Conservation (phyloP, 805 yeast species). For the Cyberlindnera galapagoensis region DNA sequence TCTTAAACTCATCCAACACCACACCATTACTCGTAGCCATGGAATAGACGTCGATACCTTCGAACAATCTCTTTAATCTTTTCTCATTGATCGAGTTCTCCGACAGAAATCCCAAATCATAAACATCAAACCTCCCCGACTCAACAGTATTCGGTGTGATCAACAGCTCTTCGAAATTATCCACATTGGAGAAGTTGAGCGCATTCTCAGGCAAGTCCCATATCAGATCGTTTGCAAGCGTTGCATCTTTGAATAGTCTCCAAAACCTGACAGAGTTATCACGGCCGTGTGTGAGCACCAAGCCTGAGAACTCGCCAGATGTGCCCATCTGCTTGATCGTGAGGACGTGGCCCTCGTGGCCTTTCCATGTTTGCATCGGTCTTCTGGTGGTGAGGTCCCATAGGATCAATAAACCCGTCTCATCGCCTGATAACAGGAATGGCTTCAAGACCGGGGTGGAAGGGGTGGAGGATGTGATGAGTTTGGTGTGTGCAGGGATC, state of each 20-base stretch:
- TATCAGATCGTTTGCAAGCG: conserved; percentile 10
- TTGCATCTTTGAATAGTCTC: conserved; percentile 25
- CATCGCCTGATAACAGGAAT: conserved; percentile 13
- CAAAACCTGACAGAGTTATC: conserved; percentile 52
- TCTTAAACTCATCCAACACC: conserved; percentile 14
- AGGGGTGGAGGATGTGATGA: neutral
- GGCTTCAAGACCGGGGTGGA: conserved; percentile 9
- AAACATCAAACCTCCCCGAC: conserved; percentile 61
- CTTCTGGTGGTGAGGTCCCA: conserved; percentile 55
- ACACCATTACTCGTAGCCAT: conserved; percentile 11
- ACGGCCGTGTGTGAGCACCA: conserved; percentile 56
- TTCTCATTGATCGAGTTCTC: conserved; percentile 11
- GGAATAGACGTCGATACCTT: conserved; percentile 18
- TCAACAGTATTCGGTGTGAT: conserved; percentile 59
- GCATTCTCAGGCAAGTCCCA: conserved; percentile 64
- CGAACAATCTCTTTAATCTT: conserved; percentile 18
- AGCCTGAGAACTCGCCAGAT: conserved; percentile 29
- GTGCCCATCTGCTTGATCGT: conserved; percentile 40
- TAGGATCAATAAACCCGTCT: conserved; percentile 7
- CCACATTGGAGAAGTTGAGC: conserved; percentile 66
- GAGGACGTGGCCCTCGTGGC: conserved; percentile 47
- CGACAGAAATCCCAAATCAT: conserved; percentile 29
- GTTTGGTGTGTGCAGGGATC: conserved; percentile 8
- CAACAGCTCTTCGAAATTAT: conserved; percentile 28
- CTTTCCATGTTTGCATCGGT: conserved; percentile 51